phyloP scores from a whole-genome alignment of 768 basidiomycete genomes.

The Suillus placidus region DNA sequence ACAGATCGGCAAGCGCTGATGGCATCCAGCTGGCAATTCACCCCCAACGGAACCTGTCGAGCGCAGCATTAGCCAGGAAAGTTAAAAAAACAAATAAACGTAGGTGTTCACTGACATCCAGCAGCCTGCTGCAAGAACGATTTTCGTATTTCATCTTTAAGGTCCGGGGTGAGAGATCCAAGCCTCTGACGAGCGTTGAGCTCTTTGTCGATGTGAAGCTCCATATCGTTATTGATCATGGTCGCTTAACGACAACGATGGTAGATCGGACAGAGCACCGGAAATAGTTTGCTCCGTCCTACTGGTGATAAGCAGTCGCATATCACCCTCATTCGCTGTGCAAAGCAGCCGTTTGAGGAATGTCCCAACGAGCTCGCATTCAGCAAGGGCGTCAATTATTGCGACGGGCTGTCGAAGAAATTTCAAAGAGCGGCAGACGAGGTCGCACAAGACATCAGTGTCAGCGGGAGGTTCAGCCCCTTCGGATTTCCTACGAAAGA shows the following conservation, averaged over 20 bases:
- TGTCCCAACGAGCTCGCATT: conserved; percentile 18
- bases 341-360: conserved; percentile 16
- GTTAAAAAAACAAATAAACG: neutral
- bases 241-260: conserved; percentile 18
- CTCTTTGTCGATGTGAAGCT: conserved; percentile 17
- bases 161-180: conserved; percentile 3
- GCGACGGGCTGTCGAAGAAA: conserved; percentile 8
- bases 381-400: conserved; percentile 27
- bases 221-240: conserved; percentile 17
- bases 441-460: conserved; percentile 9
- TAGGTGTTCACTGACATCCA: conserved; percentile 18
- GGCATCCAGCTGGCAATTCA: conserved; percentile 23
- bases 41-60: conserved; percentile 26
- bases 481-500: conserved; percentile 11
- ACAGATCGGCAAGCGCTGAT: conserved; percentile 16
- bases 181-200: conserved; percentile 14
- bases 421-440: conserved; percentile 3
- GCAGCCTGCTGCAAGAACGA: conserved; percentile 16
- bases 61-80: neutral
- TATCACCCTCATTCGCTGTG: neutral
- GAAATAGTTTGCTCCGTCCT: conserved; percentile 19
- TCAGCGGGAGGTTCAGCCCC: conserved; percentile 3
- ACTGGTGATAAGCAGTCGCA: conserved; percentile 22
- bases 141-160: conserved; percentile 17
- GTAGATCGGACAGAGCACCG: conserved; percentile 5